Evolutionary conservation across 495 filamentous ascomycete genomes (phyloP), one percentile per base, ranked within the genome.

Genomic region (Beverwykella pulmonaria): DNA sequence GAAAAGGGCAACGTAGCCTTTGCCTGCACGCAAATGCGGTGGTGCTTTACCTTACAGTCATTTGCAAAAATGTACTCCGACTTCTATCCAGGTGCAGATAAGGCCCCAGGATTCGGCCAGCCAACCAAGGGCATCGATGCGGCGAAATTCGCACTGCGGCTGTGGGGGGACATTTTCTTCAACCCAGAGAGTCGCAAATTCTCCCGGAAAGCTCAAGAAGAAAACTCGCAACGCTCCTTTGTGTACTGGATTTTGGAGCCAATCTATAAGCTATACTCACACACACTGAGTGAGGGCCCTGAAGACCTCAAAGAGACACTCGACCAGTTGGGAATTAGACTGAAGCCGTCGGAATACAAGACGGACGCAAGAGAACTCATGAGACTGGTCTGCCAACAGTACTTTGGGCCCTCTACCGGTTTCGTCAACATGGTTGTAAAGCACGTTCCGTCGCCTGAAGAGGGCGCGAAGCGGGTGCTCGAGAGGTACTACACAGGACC

Each of bases 151-250:
- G 85, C 88, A 32, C 78, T 82, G 53, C 81, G 94, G 27, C 82
- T 98, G 58, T 98, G 94, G 94, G 94, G 95, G 7, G 93, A 98
- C 75, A 90, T 98, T 61, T 98, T 95, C 78, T 98, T 88, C 81
- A 98, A 97, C 73, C 93, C 94, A 0, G 81, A 79, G 67, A 93
- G 89, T 75, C 87, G 93, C 48, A 93, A 89, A 59, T 98, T 98
- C 71, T 94, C 90, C 44, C 85, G 94, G 59, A 97, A 94, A 73
- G 87, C 86, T 30, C 73, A 91, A 23, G 94, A 98, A 73, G 86
- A 92, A 67, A 80, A 84, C 30, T 86, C 92, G 9, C 93, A 88
- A 75, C 83, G 94, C 46, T 88, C 90, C 9, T 98, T 98, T 77
- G 91, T 98, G 65, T 88, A 96, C 73, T 98, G 98, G 70, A 83